Percentiles rank a stretch among this genome's conserved stretches.
Evolutionary conservation across 352 stramenopile species (phyloP).

Genomic region (Pythium folliculosum): DNA sequence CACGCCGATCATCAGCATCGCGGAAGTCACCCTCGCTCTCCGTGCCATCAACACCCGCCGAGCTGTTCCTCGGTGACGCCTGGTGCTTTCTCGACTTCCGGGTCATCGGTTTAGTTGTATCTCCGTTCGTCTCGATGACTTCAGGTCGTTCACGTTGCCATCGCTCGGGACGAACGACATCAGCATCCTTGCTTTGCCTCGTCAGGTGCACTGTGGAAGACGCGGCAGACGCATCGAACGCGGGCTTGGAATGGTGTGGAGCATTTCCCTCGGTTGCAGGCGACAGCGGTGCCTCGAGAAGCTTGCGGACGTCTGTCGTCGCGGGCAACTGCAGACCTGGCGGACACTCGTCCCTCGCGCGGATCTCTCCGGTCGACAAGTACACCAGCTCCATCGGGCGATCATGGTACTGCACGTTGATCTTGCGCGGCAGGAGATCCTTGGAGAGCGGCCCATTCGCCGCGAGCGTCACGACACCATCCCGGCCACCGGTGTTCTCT

Average conservation of each 20-base stretch:
- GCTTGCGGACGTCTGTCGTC: slow-evolving; percentile 1
- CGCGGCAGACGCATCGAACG: slow-evolving; percentile 4
- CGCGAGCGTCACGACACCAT: slow-evolving; percentile 2
- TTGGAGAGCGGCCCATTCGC: neutral
- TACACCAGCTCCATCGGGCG: slow-evolving; percentile 65
- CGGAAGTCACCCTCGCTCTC: no score
- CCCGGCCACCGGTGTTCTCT: neutral
- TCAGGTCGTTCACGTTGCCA: slow-evolving; percentile 3
- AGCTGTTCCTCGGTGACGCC: no score
- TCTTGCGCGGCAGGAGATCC: slow-evolving; percentile 6
- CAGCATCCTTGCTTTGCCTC: neutral
- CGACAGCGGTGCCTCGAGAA: slow-evolving; percentile 7
- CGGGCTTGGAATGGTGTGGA: neutral
- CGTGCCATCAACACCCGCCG: no score
- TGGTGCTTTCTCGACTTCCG: no score
- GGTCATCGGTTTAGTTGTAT: neutral
- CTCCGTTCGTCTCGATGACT: slow-evolving; percentile 4
- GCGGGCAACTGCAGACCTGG: slow-evolving; percentile 43
- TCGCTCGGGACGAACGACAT: neutral
- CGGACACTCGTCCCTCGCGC: slow-evolving; percentile 39
- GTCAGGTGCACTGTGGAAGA: slow-evolving; percentile 21
- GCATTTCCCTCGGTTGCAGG: neutral
- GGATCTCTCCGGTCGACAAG: slow-evolving; percentile 63
- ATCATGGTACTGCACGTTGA: slow-evolving; percentile 15
- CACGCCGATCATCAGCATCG: no score